phyloP scores from a whole-genome alignment of 2,329 filamentous ascomycete genomes.

The Graphilbum ipis-grandicollis region DNA sequence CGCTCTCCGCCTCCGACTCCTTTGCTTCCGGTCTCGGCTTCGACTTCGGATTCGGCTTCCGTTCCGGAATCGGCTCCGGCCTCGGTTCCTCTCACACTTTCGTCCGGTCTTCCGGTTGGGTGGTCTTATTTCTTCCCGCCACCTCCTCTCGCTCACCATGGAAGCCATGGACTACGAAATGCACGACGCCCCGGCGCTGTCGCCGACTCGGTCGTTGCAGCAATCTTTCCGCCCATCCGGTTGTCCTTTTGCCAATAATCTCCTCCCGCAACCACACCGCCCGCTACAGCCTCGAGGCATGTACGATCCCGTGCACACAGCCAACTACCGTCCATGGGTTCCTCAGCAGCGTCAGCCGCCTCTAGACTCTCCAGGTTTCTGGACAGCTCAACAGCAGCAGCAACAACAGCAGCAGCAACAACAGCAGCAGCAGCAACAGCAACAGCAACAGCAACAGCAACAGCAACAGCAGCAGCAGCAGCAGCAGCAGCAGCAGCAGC shows the following conservation, averaged over 20 bases:
- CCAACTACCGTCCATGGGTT: background rate
- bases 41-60: background rate
- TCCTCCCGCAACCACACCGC: background rate
- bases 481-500: slow-evolving; percentile 1
- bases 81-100: background rate
- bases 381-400: slow-evolving; percentile 3
- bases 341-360: background rate
- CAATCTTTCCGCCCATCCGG: background rate
- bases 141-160: slow-evolving; percentile 8
- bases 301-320: background rate
- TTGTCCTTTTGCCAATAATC: background rate
- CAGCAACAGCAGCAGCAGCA: slow-evolving; percentile 2
- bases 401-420: slow-evolving; percentile 6
- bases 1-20: background rate
- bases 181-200: slow-evolving; percentile 10
- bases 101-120: background rate
- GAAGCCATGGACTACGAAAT: slow-evolving; percentile 17
- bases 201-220: background rate
- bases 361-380: background rate
- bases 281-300: background rate
- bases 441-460: slow-evolving; percentile 5
- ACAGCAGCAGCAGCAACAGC: slow-evolving; percentile 1
- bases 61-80: too few species aligned
- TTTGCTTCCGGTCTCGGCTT: background rate
- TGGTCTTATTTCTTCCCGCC: background rate